These are phyloP conservation scores for Ilyonectria destructans DNA, from an alignment of 2,329 filamentous ascomycete genomes.

Conservation along the genomic window DNA sequence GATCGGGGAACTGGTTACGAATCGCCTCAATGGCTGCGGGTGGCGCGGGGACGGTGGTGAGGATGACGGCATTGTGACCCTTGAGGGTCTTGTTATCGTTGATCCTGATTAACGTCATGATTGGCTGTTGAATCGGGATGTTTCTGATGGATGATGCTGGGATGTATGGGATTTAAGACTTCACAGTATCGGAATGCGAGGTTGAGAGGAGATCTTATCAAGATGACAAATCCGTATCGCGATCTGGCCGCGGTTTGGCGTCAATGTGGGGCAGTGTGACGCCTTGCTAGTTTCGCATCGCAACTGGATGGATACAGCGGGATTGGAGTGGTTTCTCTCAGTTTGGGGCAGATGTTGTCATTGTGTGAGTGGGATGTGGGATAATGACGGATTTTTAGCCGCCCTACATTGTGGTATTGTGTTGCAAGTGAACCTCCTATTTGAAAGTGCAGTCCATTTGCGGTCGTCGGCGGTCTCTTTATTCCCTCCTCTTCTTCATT, in stretches of 20 bases:
- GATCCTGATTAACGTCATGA: slow-evolving; percentile 40
- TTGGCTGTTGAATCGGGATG: background rate
- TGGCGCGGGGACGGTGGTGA: slow-evolving; percentile 54
- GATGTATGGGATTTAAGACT: slow-evolving; percentile 12
- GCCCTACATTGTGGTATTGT: background rate
- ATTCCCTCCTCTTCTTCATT: too few species aligned
- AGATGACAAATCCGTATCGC: slow-evolving; percentile 43
- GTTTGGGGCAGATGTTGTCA: slow-evolving; percentile 42
- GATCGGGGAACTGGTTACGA: slow-evolving; percentile 59
- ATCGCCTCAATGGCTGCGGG: slow-evolving; percentile 56
- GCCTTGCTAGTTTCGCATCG: slow-evolving; percentile 30
- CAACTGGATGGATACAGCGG: slow-evolving; percentile 14
- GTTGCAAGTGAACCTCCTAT: background rate
- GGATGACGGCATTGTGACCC: slow-evolving; percentile 66
- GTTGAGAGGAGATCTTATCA: slow-evolving; percentile 16
- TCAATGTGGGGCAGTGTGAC: slow-evolving; percentile 48
- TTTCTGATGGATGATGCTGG: background rate
- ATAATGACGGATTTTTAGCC: slow-evolving; percentile 9
- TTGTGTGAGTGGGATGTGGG: slow-evolving; percentile 33
- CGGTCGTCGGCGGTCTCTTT: too few species aligned
- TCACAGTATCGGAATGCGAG: slow-evolving; percentile 11
- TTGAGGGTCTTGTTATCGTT: slow-evolving; percentile 57
- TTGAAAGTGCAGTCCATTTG: too few species aligned
- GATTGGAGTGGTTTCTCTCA: slow-evolving; percentile 16
- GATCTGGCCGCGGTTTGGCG: slow-evolving; percentile 29